Evolutionary conservation across 371 early-diverging fungal species (phyloP), one percentile per base, ranked within the genome.

Genomic region (Mortierella sp.): DNA sequence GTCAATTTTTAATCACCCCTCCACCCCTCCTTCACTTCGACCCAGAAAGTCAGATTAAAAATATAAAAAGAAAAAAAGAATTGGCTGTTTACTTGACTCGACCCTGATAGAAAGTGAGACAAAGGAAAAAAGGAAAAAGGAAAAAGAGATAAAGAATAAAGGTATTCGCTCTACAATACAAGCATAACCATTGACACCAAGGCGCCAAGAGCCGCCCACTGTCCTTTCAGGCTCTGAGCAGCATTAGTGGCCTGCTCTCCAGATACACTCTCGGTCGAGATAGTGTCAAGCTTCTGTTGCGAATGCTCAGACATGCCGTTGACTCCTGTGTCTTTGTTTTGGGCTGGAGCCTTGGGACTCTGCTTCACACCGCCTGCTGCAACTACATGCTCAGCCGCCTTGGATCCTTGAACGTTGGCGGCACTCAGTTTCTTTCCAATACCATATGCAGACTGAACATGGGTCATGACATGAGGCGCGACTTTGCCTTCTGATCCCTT

Each of bases 201-300:
- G 15, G 63, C 69, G 28, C 66, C 47, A 11, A 74, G 62, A 7
- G 62, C 66, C 5, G 70, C 48, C 75, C 75, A 69, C 7, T 58
- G 44, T 23, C 59, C 51, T 55, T 61, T 64, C 29, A 69, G 7
- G n/a, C 44, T 37, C 30, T 68, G 16, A 12, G 75, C 70, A 57
- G 75, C 56, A 59, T 21, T 66, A 16, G 2, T 1, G 16, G 21
- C 50, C 28, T 25, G 47, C 2, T 44, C 37, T 14, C 51, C 48
- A n/a, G 47, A 2, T 0, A 2, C 57, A 43, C 9, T 16, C 1
- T 30, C 57, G 12, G 55, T 12, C 25, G 28, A 25, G 18, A 4
- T 19, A 1, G n/a, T 14, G 25, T 50, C 43, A 6, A 19, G 50
- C 7, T 50, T 48, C 4, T 45, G 23, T 26, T 55, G 64, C 16